Evolutionary conservation across 352 stramenopile species (phyloP).

Genomic region (Phytophthora sansomeana): DNA sequence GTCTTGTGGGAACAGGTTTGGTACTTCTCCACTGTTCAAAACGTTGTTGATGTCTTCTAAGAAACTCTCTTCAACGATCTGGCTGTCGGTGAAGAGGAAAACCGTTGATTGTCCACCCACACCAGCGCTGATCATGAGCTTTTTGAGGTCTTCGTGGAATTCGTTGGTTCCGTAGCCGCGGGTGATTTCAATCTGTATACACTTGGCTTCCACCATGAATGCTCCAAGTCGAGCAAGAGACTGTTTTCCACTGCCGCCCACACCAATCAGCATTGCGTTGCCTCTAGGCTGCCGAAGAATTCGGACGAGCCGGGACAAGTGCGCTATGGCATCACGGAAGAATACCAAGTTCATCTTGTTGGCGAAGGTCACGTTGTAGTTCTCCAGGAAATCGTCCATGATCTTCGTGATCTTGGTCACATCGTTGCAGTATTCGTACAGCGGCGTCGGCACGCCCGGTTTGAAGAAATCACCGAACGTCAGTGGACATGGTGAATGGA

Average conservation of each 20-base stretch:
- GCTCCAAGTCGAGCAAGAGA: constrained; percentile 91
- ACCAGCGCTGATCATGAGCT: constrained; percentile 93
- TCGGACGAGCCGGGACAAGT: constrained; percentile 89
- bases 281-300: constrained; percentile 93
- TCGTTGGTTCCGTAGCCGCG: constrained; percentile 90
- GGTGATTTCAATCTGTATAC: constrained; percentile 94
- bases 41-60: constrained; percentile 97
- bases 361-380: constrained; percentile 94
- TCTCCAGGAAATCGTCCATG: constrained; percentile 93
- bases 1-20: constrained; percentile 93
- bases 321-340: constrained; percentile 93
- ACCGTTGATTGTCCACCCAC: constrained; percentile 81
- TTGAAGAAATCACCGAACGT: constrained; percentile 95
- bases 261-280: constrained; percentile 97
- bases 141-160: constrained; percentile 95
- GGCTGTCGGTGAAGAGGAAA: constrained; percentile 96
- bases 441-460: constrained; percentile 67
- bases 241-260: constrained; percentile 95
- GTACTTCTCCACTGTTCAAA: constrained; percentile 97
- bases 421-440: constrained; percentile 91
- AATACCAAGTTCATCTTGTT: constrained; percentile 98
- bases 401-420: constrained; percentile 82
- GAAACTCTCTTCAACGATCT: constrained; percentile 96
- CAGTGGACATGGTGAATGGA: constrained; percentile 88
- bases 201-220: constrained; percentile 93